phyloP scores from a whole-genome alignment of 441 rosid species.

The Corymbia calophylla region DNA sequence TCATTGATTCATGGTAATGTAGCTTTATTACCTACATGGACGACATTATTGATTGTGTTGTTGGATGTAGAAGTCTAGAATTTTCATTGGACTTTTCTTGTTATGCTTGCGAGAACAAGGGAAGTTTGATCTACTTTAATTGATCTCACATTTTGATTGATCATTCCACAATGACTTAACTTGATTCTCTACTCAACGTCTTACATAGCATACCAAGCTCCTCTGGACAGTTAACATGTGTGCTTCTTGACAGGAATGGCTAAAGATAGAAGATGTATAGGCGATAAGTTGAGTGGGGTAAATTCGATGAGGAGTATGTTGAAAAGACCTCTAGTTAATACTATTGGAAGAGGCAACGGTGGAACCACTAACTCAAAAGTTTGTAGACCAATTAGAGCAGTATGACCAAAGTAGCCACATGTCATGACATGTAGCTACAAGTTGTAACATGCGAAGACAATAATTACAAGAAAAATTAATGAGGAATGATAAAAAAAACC shows the following conservation, averaged over 20 bases:
- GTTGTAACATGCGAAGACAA: not conserved
- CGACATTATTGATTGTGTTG: not conserved
- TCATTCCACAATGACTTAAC: not conserved
- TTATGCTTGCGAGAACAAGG: rapidly evolving
- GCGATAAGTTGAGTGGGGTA: not conserved
- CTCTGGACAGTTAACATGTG: no score
- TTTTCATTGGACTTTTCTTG: not conserved
- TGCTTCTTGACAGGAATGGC: not conserved
- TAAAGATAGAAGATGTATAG: not conserved
- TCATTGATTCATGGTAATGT: no score
- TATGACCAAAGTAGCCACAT: no score
- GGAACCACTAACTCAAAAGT: not conserved
- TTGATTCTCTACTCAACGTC: not conserved
- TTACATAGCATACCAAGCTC: not conserved
- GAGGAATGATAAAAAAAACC: no score
- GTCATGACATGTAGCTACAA: not conserved
- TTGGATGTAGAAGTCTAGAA: not conserved
- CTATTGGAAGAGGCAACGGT: not conserved
- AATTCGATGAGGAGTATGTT: not conserved
- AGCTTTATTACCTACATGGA: not conserved
- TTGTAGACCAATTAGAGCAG: not conserved
- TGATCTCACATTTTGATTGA: not conserved
- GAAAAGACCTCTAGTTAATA: not conserved
- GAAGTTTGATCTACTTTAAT: not conserved
- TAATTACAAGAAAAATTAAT: no score